These are phyloP conservation scores for Prinsepia uniflora DNA, from an alignment of 306 rosid genomes.

Conservation along the genomic window DNA sequence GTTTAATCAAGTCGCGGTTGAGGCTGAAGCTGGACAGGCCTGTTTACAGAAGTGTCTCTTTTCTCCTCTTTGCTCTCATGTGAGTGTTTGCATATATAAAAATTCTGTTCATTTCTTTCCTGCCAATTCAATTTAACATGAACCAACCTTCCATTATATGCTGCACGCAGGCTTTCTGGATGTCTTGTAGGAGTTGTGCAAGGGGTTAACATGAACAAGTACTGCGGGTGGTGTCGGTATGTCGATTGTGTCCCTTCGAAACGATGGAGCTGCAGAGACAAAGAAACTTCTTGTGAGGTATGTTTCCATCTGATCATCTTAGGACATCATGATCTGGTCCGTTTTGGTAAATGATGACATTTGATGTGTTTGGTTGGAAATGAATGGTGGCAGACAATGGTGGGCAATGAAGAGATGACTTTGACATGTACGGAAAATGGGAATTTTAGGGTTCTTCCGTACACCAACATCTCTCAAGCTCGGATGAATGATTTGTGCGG, in stretches of 20 bases:
- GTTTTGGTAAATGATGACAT: no score
- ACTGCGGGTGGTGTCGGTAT: conserved; percentile 79
- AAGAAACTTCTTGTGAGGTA: conserved; percentile 71
- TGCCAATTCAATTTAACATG: not conserved
- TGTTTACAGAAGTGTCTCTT: conserved; percentile 50
- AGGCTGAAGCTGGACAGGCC: conserved; percentile 66
- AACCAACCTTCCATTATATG: conserved; percentile 28
- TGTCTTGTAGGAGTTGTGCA: conserved; percentile 59
- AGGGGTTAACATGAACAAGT: conserved; percentile 63
- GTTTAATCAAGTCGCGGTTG: conserved; percentile 44
- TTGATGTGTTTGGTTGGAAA: not conserved
- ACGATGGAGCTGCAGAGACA: conserved; percentile 72
- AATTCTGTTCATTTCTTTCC: not conserved
- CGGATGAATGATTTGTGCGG: conserved; percentile 74
- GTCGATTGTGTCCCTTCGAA: conserved; percentile 67
- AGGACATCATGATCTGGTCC: not conserved
- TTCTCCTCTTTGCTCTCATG: conserved; percentile 63
- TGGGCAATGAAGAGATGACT: conserved; percentile 70
- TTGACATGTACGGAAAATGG: conserved; percentile 76
- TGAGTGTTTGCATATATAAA: conserved; percentile 35
- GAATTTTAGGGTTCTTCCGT: conserved; percentile 71
- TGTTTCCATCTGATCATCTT: conserved; percentile 34
- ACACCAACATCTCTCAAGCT: conserved; percentile 58
- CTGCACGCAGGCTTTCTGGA: conserved; percentile 82
- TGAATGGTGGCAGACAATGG: conserved; percentile 77